A percentile compares a stretch with the other conserved stretches of the same genome.
These are phyloP conservation scores for Panus rudis DNA, from an alignment of 768 basidiomycete genomes.

Conservation along the genomic window DNA sequence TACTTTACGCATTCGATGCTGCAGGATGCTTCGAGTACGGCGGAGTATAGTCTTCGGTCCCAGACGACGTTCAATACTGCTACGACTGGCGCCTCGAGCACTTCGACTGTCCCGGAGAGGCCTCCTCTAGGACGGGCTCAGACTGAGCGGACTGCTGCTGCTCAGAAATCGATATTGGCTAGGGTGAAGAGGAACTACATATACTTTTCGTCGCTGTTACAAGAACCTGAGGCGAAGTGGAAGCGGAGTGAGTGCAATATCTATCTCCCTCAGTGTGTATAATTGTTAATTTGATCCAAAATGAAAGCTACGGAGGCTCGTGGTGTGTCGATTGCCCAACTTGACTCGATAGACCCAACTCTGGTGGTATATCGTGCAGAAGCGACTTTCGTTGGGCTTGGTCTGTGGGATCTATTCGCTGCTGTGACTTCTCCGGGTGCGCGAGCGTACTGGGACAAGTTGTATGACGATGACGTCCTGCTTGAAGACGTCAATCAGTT, in stretches of 20 bases:
- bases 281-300: constrained; percentile 3
- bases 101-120: constrained; percentile 19
- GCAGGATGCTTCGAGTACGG: constrained; percentile 66
- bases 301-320: constrained; percentile 67
- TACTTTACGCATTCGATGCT: constrained; percentile 55
- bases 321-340: constrained; percentile 91
- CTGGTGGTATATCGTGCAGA: constrained; percentile 94
- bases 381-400: constrained; percentile 93
- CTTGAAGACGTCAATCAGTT: constrained; percentile 88
- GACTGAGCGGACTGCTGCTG: constrained; percentile 47
- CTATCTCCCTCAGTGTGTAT: constrained; percentile 4
- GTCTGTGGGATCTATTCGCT: constrained; percentile 90
- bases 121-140: constrained; percentile 29
- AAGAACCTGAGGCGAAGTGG: constrained; percentile 99
- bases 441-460: constrained; percentile 80
- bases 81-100: constrained; percentile 37
- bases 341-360: constrained; percentile 96
- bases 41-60: constrained; percentile 62
- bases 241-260: constrained; percentile 57
- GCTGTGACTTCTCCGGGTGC: constrained; percentile 84
- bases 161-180: constrained; percentile 78
- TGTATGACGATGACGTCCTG: constrained; percentile 77
- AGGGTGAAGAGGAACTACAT: constrained; percentile 92
- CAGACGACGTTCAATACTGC: constrained; percentile 51
- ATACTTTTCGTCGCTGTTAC: constrained; percentile 93